Percentiles rank a stretch among this genome's conserved stretches.
Conservation (phyloP, 2,329 filamentous ascomycete genomes). For the Ophiostoma piceae region DNA sequence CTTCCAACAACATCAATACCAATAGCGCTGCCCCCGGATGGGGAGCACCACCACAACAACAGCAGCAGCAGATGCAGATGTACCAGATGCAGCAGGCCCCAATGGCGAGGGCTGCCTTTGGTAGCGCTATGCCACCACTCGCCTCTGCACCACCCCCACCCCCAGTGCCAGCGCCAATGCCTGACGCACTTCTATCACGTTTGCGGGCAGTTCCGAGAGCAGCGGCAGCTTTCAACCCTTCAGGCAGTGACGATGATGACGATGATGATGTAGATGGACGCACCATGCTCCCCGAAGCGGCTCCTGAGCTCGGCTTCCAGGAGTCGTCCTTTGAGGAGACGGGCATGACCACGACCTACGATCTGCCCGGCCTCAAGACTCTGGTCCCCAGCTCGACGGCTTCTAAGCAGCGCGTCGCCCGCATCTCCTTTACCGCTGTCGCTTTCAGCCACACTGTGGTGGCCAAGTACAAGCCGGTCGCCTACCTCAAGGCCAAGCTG, state of each 20-base stretch:
- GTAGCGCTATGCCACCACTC: background rate
- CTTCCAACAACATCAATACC: background rate
- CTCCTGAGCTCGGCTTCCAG: conserved; percentile 40
- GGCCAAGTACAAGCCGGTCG: conserved; percentile 55
- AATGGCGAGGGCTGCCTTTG: background rate
- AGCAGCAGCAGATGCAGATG: conserved; percentile 5
- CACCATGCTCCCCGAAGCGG: conserved; percentile 19
- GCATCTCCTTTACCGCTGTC: conserved; percentile 45
- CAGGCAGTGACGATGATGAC: background rate
- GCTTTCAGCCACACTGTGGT: conserved; percentile 54
- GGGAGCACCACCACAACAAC: conserved; percentile 12
- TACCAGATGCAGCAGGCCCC: conserved; percentile 6
- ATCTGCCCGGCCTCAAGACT: conserved; percentile 54
- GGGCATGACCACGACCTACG: conserved; percentile 57
- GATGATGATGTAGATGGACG: conserved; percentile 13
- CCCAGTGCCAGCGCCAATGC: background rate
- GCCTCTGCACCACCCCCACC: background rate
- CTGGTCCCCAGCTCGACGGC: conserved; percentile 47
- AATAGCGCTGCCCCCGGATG: conserved; percentile 33
- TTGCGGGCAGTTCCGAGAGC: background rate
- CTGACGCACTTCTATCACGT: background rate
- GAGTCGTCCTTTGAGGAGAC: conserved; percentile 54
- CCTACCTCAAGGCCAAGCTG: conserved; percentile 55
- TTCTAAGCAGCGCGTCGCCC: conserved; percentile 56
- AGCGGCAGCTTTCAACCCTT: background rate